These are phyloP conservation scores for Ceriops tagal DNA, from an alignment of 345 rosid species.

Conservation along the genomic window DNA sequence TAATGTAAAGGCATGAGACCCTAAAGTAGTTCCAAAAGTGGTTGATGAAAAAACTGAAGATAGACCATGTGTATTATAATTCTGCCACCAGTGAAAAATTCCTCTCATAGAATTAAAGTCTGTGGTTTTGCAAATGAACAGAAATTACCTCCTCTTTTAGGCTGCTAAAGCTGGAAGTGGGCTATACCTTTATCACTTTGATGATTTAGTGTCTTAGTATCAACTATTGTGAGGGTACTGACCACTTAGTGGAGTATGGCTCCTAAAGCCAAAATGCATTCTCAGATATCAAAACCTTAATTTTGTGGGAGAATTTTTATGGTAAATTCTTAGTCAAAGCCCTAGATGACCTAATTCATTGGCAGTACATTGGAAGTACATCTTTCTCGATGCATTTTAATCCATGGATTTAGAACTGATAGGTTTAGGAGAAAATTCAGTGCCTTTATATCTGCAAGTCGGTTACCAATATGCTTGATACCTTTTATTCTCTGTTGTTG, in stretches of 20 bases:
- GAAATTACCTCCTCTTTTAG: background rate
- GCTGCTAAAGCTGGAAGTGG: slow-evolving; percentile 4
- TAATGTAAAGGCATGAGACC: background rate
- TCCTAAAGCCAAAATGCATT: background rate
- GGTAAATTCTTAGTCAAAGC: background rate
- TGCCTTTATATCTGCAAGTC: background rate
- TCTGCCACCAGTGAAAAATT: background rate
- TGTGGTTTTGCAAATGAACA: slow-evolving; percentile 5
- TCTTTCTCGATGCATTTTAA: background rate
- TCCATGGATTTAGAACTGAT: no score
- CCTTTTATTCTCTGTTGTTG: background rate
- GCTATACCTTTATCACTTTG: background rate
- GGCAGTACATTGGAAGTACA: background rate
- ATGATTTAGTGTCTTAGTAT: background rate
- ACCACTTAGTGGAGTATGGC: background rate
- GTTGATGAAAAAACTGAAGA: background rate
- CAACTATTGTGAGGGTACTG: background rate
- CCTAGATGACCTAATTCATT: background rate
- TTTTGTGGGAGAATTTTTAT: background rate
- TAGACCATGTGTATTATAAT: background rate
- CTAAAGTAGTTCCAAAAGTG: no score
- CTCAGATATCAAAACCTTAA: no score
- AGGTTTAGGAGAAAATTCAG: no score
- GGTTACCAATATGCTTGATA: background rate
- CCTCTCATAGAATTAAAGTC: background rate